These are phyloP conservation scores for Carallia brachiata DNA, from an alignment of 345 rosid genomes.

Conservation along the genomic window DNA sequence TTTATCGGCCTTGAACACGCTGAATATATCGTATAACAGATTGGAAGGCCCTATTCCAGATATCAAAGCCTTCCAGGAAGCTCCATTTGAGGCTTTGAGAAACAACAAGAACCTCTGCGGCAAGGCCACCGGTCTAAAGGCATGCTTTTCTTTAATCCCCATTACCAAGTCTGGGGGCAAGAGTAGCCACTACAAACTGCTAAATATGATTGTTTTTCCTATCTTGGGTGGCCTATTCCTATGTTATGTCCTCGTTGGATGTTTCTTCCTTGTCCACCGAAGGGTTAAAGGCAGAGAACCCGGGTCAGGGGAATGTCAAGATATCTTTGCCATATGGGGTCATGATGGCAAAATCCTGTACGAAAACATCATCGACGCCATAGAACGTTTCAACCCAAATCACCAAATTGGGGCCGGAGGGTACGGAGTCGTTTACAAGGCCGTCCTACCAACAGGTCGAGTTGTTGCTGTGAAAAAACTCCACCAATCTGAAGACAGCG, in stretches of 20 bases:
- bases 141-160: background rate
- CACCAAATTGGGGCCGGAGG: conserved; percentile 15
- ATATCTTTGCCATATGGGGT: background rate
- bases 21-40: background rate
- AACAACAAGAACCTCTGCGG: too few relatives aligned
- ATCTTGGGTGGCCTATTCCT: background rate
- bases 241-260: too few relatives aligned
- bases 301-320: background rate
- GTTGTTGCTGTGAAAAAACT: conserved; percentile 17
- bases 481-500: conserved; percentile 3
- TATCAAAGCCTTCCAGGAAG: background rate
- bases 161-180: background rate
- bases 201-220: background rate
- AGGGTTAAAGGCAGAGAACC: background rate
- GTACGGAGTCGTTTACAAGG: conserved; percentile 14
- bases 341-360: background rate
- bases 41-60: background rate
- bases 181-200: background rate
- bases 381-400: background rate
- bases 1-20: background rate
- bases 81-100: background rate
- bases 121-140: background rate
- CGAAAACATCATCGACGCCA: conserved; percentile 4
- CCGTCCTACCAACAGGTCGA: conserved; percentile 1
- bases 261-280: background rate